Percentiles rank a stretch among this genome's conserved stretches.
Evolutionary conservation across 331 rosid species (phyloP).

Genomic region (Rosa hybrid): DNA sequence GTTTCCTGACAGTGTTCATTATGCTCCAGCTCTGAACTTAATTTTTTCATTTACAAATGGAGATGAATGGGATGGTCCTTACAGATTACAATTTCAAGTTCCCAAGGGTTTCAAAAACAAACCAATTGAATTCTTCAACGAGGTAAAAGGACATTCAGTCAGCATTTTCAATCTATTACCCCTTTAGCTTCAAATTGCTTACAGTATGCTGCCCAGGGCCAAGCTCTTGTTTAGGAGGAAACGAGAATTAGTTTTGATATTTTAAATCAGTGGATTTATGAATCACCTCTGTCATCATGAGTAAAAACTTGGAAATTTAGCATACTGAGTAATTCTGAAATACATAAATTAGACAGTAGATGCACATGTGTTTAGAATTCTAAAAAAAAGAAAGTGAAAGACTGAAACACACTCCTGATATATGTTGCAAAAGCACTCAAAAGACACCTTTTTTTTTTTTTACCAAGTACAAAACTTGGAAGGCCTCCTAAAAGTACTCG

Average conservation of each 20-base stretch:
- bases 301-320: not conserved
- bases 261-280: not conserved
- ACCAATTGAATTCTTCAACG: conserved; percentile 75
- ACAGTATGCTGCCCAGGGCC: not conserved
- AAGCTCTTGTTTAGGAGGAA: not conserved
- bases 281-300: not conserved
- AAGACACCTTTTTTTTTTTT: not conserved
- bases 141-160: conserved; percentile 44
- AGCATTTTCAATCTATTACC: not conserved
- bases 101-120: conserved; percentile 66
- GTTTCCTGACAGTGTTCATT: conserved; percentile 7
- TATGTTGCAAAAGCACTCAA: too few relatives aligned
- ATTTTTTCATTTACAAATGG: conserved; percentile 98
- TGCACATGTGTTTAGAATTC: not conserved
- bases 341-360: not conserved
- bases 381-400: not conserved
- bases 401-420: not conserved
- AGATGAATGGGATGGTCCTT: conserved; percentile 95
- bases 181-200: not conserved
- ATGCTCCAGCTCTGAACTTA: conserved; percentile 61
- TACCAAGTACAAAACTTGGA: not conserved
- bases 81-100: conserved; percentile 72
- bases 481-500: not conserved
- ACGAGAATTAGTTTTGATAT: too few relatives aligned
- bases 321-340: not conserved